phyloP scores from a whole-genome alignment of 1,139 yeast species.

The Nakaseomyces uthaithaninus region DNA sequence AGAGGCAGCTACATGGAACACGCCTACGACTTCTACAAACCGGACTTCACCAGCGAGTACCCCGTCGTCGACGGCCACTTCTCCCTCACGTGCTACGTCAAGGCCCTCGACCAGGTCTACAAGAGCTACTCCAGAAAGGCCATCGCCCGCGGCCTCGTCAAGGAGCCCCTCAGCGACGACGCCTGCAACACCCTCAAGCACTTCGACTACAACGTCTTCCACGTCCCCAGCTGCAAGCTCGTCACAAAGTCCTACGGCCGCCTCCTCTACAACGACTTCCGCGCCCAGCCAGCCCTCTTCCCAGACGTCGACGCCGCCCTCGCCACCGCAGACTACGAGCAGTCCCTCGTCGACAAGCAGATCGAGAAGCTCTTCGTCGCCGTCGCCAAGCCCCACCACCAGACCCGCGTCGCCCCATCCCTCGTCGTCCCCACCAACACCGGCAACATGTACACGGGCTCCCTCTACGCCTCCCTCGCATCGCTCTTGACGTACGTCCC shows the following conservation, averaged over 20 bases:
- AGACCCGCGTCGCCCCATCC: constrained; percentile 70
- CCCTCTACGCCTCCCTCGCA: constrained; percentile 79
- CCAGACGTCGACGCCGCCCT: constrained; percentile 55
- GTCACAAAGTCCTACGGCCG: constrained; percentile 92
- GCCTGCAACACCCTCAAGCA: constrained; percentile 59
- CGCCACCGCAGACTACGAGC: constrained; percentile 60
- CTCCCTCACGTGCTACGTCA: constrained; percentile 87
- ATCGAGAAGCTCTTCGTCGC: constrained; percentile 81
- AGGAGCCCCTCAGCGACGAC: constrained; percentile 38
- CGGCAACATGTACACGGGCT: constrained; percentile 98
- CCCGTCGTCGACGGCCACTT: constrained; percentile 98
- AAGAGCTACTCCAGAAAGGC: constrained; percentile 74
- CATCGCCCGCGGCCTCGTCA: constrained; percentile 43
- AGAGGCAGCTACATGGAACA: constrained; percentile 94
- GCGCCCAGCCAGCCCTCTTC: constrained; percentile 50
- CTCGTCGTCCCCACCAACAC: constrained; percentile 88
- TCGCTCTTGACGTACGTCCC: constrained; percentile 75
- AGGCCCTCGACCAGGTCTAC: constrained; percentile 87
- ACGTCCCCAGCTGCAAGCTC: constrained; percentile 95
- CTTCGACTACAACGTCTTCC: constrained; percentile 95
- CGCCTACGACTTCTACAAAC: constrained; percentile 96
- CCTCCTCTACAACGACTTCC: constrained; percentile 80
- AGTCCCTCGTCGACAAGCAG: constrained; percentile 67
- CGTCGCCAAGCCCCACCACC: constrained; percentile 63
- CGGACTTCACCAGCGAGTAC: constrained; percentile 92